Base-by-base conservation (phyloP, 129 eudicot genomes). In the Escallonia rubra region DNA sequence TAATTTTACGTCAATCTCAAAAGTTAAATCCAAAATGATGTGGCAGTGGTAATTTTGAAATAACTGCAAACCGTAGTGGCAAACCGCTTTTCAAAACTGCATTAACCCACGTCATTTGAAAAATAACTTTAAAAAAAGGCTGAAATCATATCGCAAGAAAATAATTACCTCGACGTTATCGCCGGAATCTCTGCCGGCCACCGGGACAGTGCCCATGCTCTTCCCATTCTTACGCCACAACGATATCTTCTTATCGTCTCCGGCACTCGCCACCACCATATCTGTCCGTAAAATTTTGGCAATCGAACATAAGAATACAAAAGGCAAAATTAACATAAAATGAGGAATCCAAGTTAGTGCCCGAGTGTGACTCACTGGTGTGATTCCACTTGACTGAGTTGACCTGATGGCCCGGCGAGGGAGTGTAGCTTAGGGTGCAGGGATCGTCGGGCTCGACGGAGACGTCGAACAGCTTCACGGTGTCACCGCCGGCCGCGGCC, bases 341-440 rank as follows among this genome's bases (percentile, higher is more conserved):
- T 7, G 39, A 50, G 23, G n/a, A 11, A 23, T 23, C 34, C 34
- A 23, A 23, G 34, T 23, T 23, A 23, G 34, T 23, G 34, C 34
- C 34, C 34, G 53, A 23, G 64, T 8, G 60, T 9, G 13, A 61
- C 77, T 68, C 15, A 93, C 99, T 93, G 23, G 96, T 93, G 74
- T 93, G 99, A 43, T 93, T 93, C 99, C 99, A 93, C 72, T 87
- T 87, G 42, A 93, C 92, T 63, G 95, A 89, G 70, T 93, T 89
- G 65, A 93, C 87, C 39, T 87, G 86, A 14, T 39, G 76, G 44
- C 95, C 95, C 5, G 95, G 93, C 0, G 96, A 86, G 9, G 99
- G 99, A 40, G 87, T 69, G 82, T 84, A 83, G 71, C 79, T 82
- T 45, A 93, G 82, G 59, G 87, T 56, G 78, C 99, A 93, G 46